A percentile compares a stretch with the other conserved stretches of the same genome.
phyloP scores from a whole-genome alignment of 208 protist genomes.

The Crithidia expoeki region DNA sequence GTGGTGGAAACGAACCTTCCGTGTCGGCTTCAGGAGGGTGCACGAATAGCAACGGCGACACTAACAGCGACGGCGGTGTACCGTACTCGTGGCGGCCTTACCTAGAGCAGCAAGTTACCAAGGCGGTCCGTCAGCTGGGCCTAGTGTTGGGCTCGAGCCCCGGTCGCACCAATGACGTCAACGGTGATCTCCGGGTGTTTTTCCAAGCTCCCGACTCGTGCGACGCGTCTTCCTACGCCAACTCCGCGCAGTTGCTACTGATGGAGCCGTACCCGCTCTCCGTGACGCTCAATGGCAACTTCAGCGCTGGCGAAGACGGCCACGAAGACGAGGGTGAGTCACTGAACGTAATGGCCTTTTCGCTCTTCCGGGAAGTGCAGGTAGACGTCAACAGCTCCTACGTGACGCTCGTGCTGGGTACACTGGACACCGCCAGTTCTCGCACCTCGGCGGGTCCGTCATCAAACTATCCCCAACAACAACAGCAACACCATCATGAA shows the following conservation, averaged over 20 bases:
- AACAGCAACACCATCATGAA: neutral
- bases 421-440: conserved; percentile 18
- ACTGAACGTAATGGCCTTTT: conserved; percentile 28
- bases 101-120: conserved; percentile 43
- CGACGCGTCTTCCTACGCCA: conserved; percentile 17
- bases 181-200: conserved; percentile 5
- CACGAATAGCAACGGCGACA: neutral
- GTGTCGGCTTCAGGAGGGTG: neutral
- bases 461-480: neutral
- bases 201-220: conserved; percentile 20
- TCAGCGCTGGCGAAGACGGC: conserved; percentile 46
- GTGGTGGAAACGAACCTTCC: neutral
- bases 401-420: conserved; percentile 33
- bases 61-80: neutral
- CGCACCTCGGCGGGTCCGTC: neutral
- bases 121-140: conserved; percentile 38
- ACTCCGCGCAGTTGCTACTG: conserved; percentile 19
- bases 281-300: conserved; percentile 48
- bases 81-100: conserved; percentile 32
- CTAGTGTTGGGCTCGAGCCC: conserved; percentile 19
- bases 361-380: conserved; percentile 48
- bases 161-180: neutral
- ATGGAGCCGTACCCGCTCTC: conserved; percentile 61
- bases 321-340: conserved; percentile 37
- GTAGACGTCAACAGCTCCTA: conserved; percentile 46